Conservation (phyloP, 1,139 yeast genomes). For the Nadsonia starkeyi-henricii region DNA sequence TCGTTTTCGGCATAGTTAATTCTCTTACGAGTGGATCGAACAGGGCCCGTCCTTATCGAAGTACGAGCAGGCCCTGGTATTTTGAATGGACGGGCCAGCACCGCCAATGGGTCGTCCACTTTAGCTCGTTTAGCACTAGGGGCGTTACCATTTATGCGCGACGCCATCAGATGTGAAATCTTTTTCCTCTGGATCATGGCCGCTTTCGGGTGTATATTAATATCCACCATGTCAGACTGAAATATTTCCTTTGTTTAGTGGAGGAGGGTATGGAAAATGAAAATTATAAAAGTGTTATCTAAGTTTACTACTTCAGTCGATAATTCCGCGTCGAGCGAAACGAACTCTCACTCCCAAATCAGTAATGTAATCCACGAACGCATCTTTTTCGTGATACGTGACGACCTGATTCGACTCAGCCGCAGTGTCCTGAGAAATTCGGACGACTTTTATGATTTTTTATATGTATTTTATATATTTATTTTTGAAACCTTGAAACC, state of each 20-base stretch:
- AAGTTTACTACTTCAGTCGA: too few species aligned
- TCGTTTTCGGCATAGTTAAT: conserved; percentile 13
- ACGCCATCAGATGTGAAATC: conserved; percentile 1
- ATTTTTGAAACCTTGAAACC: too few species aligned
- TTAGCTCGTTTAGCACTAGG: conserved; percentile 1
- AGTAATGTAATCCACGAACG: too few species aligned
- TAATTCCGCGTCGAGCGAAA: conserved; percentile 1
- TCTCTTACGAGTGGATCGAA: conserved; percentile 8
- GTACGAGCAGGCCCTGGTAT: conserved; percentile 13
- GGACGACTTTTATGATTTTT: too few species aligned
- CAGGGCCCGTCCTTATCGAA: conserved; percentile 8
- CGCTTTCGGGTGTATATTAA: background rate
- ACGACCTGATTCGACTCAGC: too few species aligned
- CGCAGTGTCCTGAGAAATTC: too few species aligned
- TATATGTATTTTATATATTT: too few species aligned
- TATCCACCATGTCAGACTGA: background rate
- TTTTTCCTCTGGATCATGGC: conserved; percentile 2
- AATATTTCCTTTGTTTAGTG: conserved; percentile 1
- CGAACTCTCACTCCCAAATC: too few species aligned
- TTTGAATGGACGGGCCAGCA: conserved; percentile 16
- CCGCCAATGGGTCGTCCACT: conserved; percentile 10
- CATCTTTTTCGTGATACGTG: too few species aligned
- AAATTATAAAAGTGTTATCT: conserved; percentile 66
- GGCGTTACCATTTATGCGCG: background rate
- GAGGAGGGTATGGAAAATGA: conserved; percentile 55